Evolutionary conservation across 768 basidiomycete species (phyloP), one percentile per base, ranked within the genome.

Genomic region (Mycena filopes): DNA sequence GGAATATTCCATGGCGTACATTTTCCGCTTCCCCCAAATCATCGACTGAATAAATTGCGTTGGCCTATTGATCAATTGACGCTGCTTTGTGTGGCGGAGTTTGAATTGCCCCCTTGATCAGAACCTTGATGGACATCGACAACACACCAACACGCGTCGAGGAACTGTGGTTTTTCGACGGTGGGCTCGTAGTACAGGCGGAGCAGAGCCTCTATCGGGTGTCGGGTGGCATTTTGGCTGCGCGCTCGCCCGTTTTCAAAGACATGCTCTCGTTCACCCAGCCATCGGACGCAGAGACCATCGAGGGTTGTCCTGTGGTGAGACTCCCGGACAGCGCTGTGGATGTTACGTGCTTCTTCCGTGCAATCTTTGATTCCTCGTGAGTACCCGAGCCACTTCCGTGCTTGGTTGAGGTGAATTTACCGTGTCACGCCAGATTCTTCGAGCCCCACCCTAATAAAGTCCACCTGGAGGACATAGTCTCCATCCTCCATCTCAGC

Each of bases 161-260:
- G 5, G 62, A 74, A 15, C 47, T 76, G 16, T 75, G 74, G 72
- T 72, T 71, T 33, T 38, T 55, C 3, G 75, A 75, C 42, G 74
- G 75, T 1, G 69, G 60, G 33, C 58, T 76, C 46, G 67, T 77
- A n/a, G 46, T 75, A 4, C 41, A 70, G 33, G 73, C 76, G 7
- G 74, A 73, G 29, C 49, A 55, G 21, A 68, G 70, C 4, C 66
- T 63, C 8, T 78, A 72, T 57, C 66, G 70, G 3, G 72, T 78
- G 29, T 72, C 66, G 50, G 63, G 66, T 12, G 70, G 71, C 18
- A 40, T 76, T 20, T 63, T 78, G 25, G 46, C 72, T 6, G 36
- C 51, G 6, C 63, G 68, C 15, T 76, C 76, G 1, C 55, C 73
- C 0, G 67, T 78, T 9, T 77, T 75, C 41, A 28, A 43, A 3